Evolutionary conservation across 805 yeast genomes (phyloP).

Genomic region (Barnettozyma sp.): DNA sequence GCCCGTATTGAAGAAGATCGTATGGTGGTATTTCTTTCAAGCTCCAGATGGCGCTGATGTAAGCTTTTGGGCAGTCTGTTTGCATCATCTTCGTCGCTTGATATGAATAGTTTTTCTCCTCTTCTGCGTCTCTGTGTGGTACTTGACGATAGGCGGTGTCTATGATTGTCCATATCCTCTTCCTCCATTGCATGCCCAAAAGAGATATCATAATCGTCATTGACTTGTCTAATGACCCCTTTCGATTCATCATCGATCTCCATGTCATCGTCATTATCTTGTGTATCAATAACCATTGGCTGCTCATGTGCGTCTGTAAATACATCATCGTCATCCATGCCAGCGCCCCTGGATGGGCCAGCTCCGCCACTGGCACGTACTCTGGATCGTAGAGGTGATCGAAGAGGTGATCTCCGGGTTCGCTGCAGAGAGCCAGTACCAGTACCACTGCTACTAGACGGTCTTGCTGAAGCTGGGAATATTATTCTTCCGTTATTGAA

Average conservation of each 20-base stretch:
- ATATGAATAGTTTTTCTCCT: slow-evolving; percentile 18
- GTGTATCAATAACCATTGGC: slow-evolving; percentile 10
- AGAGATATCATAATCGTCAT: slow-evolving; percentile 12
- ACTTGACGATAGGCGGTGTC: too few species aligned
- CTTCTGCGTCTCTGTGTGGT: too few species aligned
- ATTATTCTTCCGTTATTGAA: slow-evolving; percentile 11
- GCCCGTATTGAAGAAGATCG: slow-evolving; percentile 4
- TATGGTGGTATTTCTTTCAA: slow-evolving; percentile 20
- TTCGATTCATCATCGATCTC: slow-evolving; percentile 27
- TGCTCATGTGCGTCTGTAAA: slow-evolving; percentile 20
- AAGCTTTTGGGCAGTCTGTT: slow-evolving; percentile 8
- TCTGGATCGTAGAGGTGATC: slow-evolving; percentile 17
- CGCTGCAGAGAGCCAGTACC: too few species aligned
- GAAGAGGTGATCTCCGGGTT: slow-evolving; percentile 9
- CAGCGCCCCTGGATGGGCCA: slow-evolving; percentile 14
- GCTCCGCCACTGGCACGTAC: too few species aligned
- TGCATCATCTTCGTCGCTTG: slow-evolving; percentile 14
- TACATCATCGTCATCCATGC: slow-evolving; percentile 19
- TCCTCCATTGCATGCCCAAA: slow-evolving; percentile 2
- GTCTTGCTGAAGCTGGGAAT: slow-evolving; percentile 9
- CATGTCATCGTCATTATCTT: slow-evolving; percentile 21
- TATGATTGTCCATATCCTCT: neutral
- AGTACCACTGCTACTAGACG: slow-evolving; percentile 12
- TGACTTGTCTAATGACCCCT: slow-evolving; percentile 15
- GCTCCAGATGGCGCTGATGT: slow-evolving; percentile 14